Evolutionary conservation across 805 yeast species (phyloP).

Genomic region (Saccharomycopsis vini): DNA sequence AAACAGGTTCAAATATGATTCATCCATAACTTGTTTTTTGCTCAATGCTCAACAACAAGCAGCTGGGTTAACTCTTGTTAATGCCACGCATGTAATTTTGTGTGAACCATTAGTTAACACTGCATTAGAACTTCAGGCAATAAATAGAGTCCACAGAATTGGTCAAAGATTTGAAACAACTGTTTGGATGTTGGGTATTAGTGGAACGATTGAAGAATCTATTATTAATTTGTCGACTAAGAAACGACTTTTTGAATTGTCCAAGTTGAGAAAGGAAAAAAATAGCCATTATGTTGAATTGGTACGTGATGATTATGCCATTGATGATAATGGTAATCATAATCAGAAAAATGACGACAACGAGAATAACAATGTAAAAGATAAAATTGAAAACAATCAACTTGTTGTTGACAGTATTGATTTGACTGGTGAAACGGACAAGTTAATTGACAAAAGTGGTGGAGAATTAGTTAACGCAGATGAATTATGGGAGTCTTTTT

Average conservation of each 20-base stretch:
- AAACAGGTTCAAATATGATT: slow-evolving; percentile 50
- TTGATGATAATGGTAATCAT: neutral
- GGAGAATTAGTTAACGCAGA: slow-evolving; percentile 52
- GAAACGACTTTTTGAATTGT: slow-evolving; percentile 41
- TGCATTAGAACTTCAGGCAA: slow-evolving; percentile 83
- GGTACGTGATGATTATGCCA: slow-evolving; percentile 9
- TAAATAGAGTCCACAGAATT: slow-evolving; percentile 84
- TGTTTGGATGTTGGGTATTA: slow-evolving; percentile 87
- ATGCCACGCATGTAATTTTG: slow-evolving; percentile 85
- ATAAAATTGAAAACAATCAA: slow-evolving; percentile 20
- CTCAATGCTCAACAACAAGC: slow-evolving; percentile 82
- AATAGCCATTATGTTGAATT: slow-evolving; percentile 5
- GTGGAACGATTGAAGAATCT: slow-evolving; percentile 81
- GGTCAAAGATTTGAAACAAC: slow-evolving; percentile 78
- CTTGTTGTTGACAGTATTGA: slow-evolving; percentile 47
- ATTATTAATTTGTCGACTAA: slow-evolving; percentile 62
- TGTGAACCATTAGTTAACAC: slow-evolving; percentile 91
- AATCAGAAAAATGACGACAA: neutral
- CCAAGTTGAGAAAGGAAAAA: slow-evolving; percentile 23
- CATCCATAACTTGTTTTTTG: slow-evolving; percentile 70
- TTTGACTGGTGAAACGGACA: slow-evolving; percentile 41
- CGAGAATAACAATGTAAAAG: slow-evolving; percentile 22
- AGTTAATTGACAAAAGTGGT: slow-evolving; percentile 38
- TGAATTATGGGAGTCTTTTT: slow-evolving; percentile 59
- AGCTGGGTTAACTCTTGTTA: slow-evolving; percentile 81